Evolutionary conservation across 139 green algal genomes (phyloP), one percentile per base, ranked within the genome.

Genomic region (Coelastrella sp.): DNA sequence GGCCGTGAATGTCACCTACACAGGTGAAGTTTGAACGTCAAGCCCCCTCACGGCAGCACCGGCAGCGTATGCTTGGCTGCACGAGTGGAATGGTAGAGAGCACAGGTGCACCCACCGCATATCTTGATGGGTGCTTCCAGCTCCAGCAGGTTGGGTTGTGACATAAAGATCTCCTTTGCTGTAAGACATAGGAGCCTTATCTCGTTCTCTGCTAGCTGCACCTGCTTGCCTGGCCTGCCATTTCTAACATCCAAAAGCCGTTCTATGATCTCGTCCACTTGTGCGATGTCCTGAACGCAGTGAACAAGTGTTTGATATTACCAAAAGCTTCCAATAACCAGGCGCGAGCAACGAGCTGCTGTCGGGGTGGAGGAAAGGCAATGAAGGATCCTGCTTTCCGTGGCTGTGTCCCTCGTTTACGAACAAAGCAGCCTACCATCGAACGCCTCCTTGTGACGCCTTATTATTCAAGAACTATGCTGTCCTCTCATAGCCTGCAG

Each of bases 51-150:
- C 48, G 9, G n/a, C 34, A 45, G 43, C 59, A 32, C 17, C 59
- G 17, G 11, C 13, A n/a, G 59, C 59, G 27, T 32, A n/a, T 30
- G 66, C 66, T 23, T 11, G 19, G 68, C 32, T 40, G 68, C 68
- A 78, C 38, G 68, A 37, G 27, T 21, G 9, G 8, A 17, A 25
- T 21, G 17, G 5, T 8, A 37, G 19, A 4, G 23, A 66, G 9
- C 25, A 21, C 5, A 64, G 27, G 6, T 85, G 30, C n/a, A 78
- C 89, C 66, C 85, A 98, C 97, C 97, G 91, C 97, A 99, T 84
- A 99, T 99, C 84, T 99, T 99, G 80, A 99, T 99, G 51, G 97
- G 97, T 71, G 97, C 97, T 84, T 99, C 98, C 48, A 99, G 91
- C 89, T 99, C 97, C 79, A 99, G 90, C 72, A 99, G 88, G 87